Evolutionary conservation across 2,329 filamentous ascomycete species (phyloP), one percentile per base, ranked within the genome.

Genomic region (Penicillium sp.): DNA sequence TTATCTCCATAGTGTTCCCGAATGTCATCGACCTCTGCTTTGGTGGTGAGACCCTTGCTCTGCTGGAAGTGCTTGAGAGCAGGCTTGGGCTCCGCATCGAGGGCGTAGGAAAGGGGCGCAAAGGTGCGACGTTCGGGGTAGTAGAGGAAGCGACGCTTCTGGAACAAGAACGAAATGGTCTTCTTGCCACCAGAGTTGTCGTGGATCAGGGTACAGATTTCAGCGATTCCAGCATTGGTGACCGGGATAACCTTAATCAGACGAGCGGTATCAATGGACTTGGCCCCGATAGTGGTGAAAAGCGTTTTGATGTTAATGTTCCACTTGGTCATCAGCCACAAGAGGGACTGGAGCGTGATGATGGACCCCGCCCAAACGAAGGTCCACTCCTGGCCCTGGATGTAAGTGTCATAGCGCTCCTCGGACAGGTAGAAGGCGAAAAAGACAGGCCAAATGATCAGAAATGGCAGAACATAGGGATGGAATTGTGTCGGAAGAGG

Each of bases 291-390:
- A 1, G 93, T 86, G 13, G 90, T 98, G 76, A 98, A 96, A 59
- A 87, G 77, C 22, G 89, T 89, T 70, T 87, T 86, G 62, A 98
- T 80, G 71, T 93, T 88, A 73, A 99, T 91, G 71, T 91, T 98
- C 95, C 95, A 99, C 79, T 98, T 91, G 47, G 95, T 99, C 79
- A 90, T 93, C 60, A 99, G 84, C 93, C 95, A 99, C 66, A 92
- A 79, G 62, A 99, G 83, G 62, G 90, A 87, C 80, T 99, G 96
- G 55, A 89, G 71, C 11, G 93, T 96, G 74, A 96, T 82, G 72
- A 99, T 97, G 65, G 87, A 84, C 68, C 90, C 93, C 64, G 89
- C 85, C 87, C 91, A 99, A 61, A 99, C 91, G 73, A 96, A 96
- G 1, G 96, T 98, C 93, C 95, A 99, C 82, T 99, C 95, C 67